phyloP scores from a whole-genome alignment of 331 rosid genomes.

The Pyracantha coccinea region DNA sequence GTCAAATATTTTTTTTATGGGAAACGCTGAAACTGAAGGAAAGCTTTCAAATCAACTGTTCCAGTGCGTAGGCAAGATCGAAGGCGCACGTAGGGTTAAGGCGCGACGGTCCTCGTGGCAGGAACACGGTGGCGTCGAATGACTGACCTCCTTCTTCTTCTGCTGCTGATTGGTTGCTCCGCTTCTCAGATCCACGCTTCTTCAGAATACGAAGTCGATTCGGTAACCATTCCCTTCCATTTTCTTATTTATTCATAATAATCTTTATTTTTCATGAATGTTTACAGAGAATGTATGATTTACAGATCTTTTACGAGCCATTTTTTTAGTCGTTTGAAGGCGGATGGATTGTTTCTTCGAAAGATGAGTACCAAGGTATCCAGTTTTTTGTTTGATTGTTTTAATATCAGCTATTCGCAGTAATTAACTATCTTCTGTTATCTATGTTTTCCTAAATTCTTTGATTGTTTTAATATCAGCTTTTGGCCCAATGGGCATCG shows the following conservation, averaged over 20 bases:
- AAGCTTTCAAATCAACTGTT: background rate
- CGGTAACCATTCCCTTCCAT: constrained; percentile 21
- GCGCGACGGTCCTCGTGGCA: too few species aligned
- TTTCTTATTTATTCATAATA: too few species aligned
- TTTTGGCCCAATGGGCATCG: too few species aligned
- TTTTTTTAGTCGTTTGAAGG: constrained; percentile 64
- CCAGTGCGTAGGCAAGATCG: background rate
- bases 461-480: too few species aligned
- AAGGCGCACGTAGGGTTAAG: too few species aligned
- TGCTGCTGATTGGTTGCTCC: constrained; percentile 10
- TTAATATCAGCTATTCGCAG: background rate
- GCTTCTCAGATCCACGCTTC: constrained; percentile 20
- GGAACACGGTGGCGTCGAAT: background rate
- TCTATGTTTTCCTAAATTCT: background rate
- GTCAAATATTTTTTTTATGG: too few species aligned
- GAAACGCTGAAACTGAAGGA: too few species aligned
- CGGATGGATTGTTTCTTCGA: constrained; percentile 67
- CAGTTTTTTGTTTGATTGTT: too few species aligned
- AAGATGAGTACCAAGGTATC: constrained; percentile 62
- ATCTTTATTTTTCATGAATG: background rate
- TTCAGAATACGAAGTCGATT: constrained; percentile 8
- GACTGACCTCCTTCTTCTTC: background rate
- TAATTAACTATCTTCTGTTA: background rate
- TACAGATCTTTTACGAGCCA: constrained; percentile 76
- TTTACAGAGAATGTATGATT: background rate